phyloP scores from a whole-genome alignment of 208 protist genomes.

The Wallacemonas sp. region DNA sequence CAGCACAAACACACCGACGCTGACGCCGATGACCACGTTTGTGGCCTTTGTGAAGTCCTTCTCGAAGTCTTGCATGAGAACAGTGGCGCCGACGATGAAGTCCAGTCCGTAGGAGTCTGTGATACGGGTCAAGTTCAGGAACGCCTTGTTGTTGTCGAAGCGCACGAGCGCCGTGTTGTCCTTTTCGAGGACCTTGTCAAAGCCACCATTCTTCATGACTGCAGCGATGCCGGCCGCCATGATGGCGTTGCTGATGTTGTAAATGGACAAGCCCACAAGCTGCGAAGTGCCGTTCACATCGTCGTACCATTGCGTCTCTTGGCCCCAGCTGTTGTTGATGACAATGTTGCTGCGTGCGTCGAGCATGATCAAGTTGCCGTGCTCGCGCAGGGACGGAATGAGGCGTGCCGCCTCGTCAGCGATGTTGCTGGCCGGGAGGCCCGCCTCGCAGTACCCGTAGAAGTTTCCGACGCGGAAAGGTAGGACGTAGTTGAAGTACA shows the following conservation, averaged over 20 bases:
- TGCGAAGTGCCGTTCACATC: constrained; percentile 11
- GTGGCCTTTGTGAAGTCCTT: constrained; percentile 43
- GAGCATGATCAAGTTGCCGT: constrained; percentile 63
- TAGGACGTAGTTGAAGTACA: constrained; percentile 76
- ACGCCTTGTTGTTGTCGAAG: constrained; percentile 37
- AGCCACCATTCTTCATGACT: constrained; percentile 27
- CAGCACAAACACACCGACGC: constrained; percentile 42
- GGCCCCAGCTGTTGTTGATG: constrained; percentile 65
- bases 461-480: constrained; percentile 53
- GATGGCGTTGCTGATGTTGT: constrained; percentile 48
- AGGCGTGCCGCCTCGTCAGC: constrained; percentile 46
- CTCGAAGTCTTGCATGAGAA: constrained; percentile 59
- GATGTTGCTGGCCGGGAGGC: constrained; percentile 36
- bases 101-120: constrained; percentile 60
- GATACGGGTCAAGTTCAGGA: constrained; percentile 50
- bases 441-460: constrained; percentile 54
- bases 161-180: constrained; percentile 33
- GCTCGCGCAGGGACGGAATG: constrained; percentile 41
- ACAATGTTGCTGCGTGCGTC: constrained; percentile 44
- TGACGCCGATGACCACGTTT: constrained; percentile 42
- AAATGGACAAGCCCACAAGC: constrained; percentile 27
- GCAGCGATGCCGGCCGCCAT: constrained; percentile 31
- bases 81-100: constrained; percentile 52
- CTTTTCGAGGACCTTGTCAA: constrained; percentile 20
- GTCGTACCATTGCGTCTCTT: constrained; percentile 19